Evolutionary conservation across 1,284 basidiomycete species (phyloP).

Genomic region (Austroboletus rostrupii): DNA sequence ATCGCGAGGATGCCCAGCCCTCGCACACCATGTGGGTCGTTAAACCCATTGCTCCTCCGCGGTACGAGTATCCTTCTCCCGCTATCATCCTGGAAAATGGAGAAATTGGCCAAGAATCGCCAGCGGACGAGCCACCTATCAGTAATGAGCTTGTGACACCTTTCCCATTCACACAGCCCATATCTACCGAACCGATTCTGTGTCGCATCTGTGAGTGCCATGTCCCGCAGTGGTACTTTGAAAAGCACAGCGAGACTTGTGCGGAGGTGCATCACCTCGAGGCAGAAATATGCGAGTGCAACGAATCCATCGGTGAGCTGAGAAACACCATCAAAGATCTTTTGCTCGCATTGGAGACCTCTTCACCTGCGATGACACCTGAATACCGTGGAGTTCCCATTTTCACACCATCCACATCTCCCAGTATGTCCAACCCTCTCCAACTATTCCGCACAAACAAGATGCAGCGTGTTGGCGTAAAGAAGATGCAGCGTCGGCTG

Average conservation of each 20-base stretch:
- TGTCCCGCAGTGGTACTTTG: slow-evolving; percentile 99
- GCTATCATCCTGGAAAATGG: slow-evolving; percentile 54
- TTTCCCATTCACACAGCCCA: slow-evolving; percentile 70
- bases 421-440: slow-evolving; percentile 63
- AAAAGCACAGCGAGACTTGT: slow-evolving; percentile 99
- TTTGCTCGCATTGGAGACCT: slow-evolving; percentile 56
- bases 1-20: slow-evolving; percentile 79
- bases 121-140: slow-evolving; percentile 27
- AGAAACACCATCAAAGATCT: slow-evolving; percentile 80
- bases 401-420: slow-evolving; percentile 65
- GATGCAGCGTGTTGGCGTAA: slow-evolving; percentile 76
- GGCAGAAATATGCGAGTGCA: slow-evolving; percentile 90
- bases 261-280: slow-evolving; percentile 95
- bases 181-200: slow-evolving; percentile 84
- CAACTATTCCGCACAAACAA: slow-evolving; percentile 69
- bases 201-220: slow-evolving; percentile 98
- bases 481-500: slow-evolving; percentile 77
- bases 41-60: slow-evolving; percentile 75
- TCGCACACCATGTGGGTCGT: slow-evolving; percentile 99
- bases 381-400: slow-evolving; percentile 90
- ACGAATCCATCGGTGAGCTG: slow-evolving; percentile 89
- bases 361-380: slow-evolving; percentile 56
- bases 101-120: slow-evolving; percentile 49
- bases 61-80: slow-evolving; percentile 59
- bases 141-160: slow-evolving; percentile 51